These are phyloP conservation scores for Exophiala viscosa DNA, from an alignment of 2,329 filamentous ascomycete genomes.

Conservation along the genomic window DNA sequence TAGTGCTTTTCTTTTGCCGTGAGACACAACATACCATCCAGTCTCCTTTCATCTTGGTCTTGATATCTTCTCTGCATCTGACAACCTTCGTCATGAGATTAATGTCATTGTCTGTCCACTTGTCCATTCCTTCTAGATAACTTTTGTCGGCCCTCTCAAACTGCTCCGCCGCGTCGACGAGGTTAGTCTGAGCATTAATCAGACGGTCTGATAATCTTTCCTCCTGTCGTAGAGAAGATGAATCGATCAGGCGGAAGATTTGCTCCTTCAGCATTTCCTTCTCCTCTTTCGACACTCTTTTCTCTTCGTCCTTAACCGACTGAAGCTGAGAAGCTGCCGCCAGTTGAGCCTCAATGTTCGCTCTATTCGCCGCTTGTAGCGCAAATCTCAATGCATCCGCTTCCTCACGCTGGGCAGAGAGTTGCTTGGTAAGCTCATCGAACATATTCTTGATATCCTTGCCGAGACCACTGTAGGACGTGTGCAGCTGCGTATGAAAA, in stretches of 20 bases:
- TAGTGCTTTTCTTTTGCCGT: neutral
- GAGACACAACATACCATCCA: constrained; percentile 62
- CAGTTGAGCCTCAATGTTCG: constrained; percentile 65
- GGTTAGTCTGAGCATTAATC: constrained; percentile 58
- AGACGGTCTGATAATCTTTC: constrained; percentile 64
- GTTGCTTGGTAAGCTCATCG: constrained; percentile 70
- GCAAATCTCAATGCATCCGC: constrained; percentile 69
- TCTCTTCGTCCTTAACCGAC: constrained; percentile 71
- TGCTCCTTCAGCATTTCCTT: constrained; percentile 70
- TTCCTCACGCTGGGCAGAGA: constrained; percentile 73
- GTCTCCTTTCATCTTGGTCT: constrained; percentile 78
- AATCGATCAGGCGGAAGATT: constrained; percentile 71
- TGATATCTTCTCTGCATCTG: constrained; percentile 71
- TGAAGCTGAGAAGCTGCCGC: constrained; percentile 64
- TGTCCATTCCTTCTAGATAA: constrained; percentile 69
- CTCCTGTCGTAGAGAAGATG: constrained; percentile 71
- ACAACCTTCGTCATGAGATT: constrained; percentile 67
- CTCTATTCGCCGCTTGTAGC: constrained; percentile 65
- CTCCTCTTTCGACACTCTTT: constrained; percentile 67
- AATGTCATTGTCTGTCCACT: constrained; percentile 67
- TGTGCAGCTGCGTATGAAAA: constrained; percentile 79
- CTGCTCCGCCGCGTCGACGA: constrained; percentile 60
- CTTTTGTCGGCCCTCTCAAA: constrained; percentile 63
- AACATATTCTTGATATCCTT: constrained; percentile 84
- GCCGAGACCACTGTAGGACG: constrained; percentile 77